Percentiles rank a stretch among this genome's conserved stretches.
These are phyloP conservation scores for Rhizophora apiculata DNA, from an alignment of 345 rosid species.

Conservation along the genomic window DNA sequence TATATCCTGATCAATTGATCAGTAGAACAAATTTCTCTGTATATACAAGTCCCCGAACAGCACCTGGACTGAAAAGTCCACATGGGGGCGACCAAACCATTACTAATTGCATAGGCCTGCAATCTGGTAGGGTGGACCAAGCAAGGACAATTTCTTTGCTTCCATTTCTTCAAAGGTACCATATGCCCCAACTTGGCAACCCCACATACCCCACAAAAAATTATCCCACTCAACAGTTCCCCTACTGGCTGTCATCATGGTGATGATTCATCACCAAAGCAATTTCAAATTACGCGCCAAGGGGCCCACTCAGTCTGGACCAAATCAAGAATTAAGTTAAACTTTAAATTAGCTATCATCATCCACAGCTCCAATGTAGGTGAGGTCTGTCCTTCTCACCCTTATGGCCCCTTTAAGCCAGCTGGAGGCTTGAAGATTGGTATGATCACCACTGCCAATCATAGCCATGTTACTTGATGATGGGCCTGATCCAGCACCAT, in stretches of 20 bases:
- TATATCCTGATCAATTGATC: slow-evolving; percentile 41
- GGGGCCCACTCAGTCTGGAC: slow-evolving; percentile 28
- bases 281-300: slow-evolving; percentile 25
- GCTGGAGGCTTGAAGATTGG: slow-evolving; percentile 77
- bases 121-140: slow-evolving; percentile 8
- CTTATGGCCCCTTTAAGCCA: slow-evolving; percentile 97
- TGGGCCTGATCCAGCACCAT: slow-evolving; percentile 71
- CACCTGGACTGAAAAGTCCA: slow-evolving; percentile 31
- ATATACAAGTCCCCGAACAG: slow-evolving; percentile 53
- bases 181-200: not conserved
- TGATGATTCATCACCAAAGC: slow-evolving; percentile 16
- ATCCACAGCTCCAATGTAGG: slow-evolving; percentile 81
- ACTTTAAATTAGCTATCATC: slow-evolving; percentile 72
- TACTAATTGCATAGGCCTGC: slow-evolving; percentile 29
- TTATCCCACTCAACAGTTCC: slow-evolving; percentile 27
- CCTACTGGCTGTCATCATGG: slow-evolving; percentile 16
- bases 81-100: slow-evolving; percentile 32
- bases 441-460: slow-evolving; percentile 58
- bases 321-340: slow-evolving; percentile 31
- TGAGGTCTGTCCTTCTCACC: slow-evolving; percentile 79
- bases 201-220: slow-evolving; percentile 10
- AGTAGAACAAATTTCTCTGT: slow-evolving; percentile 47
- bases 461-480: slow-evolving; percentile 49
- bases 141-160: slow-evolving; percentile 11
- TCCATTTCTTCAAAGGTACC: slow-evolving; percentile 10